Evolutionary conservation across 306 rosid genomes (phyloP).

Genomic region (Quercus glauca): DNA sequence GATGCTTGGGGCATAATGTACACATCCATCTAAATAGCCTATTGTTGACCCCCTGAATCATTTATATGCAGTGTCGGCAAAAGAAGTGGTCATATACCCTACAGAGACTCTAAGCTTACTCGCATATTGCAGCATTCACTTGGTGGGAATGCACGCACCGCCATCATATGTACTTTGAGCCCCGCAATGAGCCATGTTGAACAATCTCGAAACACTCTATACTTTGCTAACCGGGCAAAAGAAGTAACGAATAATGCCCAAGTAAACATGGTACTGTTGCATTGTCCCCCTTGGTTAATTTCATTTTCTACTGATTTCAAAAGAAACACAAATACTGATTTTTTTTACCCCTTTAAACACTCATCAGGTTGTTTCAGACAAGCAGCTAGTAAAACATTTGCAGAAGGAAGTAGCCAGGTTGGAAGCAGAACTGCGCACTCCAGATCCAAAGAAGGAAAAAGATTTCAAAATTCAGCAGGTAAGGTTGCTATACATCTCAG

Average conservation of each 20-base stretch:
- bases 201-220: slow-evolving; percentile 93
- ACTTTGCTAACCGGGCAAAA: slow-evolving; percentile 95
- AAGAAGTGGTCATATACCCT: slow-evolving; percentile 92
- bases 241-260: slow-evolving; percentile 97
- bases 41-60: slow-evolving; percentile 7
- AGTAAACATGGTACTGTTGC: slow-evolving; percentile 79
- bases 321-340: not conserved
- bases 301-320: not conserved
- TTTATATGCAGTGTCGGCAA: slow-evolving; percentile 73
- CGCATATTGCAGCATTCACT: slow-evolving; percentile 98
- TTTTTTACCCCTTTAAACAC: not conserved
- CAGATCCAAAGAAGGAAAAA: slow-evolving; percentile 82
- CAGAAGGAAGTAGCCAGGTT: slow-evolving; percentile 98
- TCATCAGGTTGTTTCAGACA: slow-evolving; percentile 82
- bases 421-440: slow-evolving; percentile 91
- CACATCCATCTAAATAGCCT: not conserved
- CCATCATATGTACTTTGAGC: slow-evolving; percentile 93
- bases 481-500: slow-evolving; percentile 5
- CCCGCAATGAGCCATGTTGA: slow-evolving; percentile 94
- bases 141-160: slow-evolving; percentile 99
- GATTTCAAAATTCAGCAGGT: slow-evolving; percentile 97
- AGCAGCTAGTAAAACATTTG: slow-evolving; percentile 90
- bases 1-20: too few relatives aligned
- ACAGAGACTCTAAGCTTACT: slow-evolving; percentile 96
- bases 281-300: not conserved